Evolutionary conservation across 2,329 filamentous ascomycete species (phyloP).

Genomic region (Ceratocystis ficicola): DNA sequence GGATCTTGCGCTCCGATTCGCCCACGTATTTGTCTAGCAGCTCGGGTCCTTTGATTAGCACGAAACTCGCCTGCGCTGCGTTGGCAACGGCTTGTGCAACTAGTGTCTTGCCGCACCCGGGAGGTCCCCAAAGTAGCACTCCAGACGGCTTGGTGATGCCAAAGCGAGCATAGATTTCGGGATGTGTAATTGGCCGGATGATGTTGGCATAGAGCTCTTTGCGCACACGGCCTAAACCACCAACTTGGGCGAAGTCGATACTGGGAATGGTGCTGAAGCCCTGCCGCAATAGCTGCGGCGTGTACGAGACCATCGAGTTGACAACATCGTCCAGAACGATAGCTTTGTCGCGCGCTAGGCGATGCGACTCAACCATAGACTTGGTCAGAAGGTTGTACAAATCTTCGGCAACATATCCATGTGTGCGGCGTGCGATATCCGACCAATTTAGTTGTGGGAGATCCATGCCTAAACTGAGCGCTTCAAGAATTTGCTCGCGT

Average conservation of each 20-base stretch:
- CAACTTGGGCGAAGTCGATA: constrained; percentile 87
- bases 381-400: constrained; percentile 50
- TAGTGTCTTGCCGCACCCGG: constrained; percentile 91
- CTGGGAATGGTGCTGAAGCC: constrained; percentile 90
- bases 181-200: constrained; percentile 75
- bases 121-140: constrained; percentile 89
- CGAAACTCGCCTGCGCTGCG: constrained; percentile 93
- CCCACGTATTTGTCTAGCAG: constrained; percentile 96
- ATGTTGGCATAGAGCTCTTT: constrained; percentile 75
- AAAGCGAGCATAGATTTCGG: constrained; percentile 61
- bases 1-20: constrained; percentile 84
- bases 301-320: constrained; percentile 52
- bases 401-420: constrained; percentile 88
- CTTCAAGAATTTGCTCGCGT: constrained; percentile 64
- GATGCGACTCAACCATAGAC: constrained; percentile 27
- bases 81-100: constrained; percentile 94
- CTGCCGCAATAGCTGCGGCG: constrained; percentile 63
- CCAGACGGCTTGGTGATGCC: constrained; percentile 74
- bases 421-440: constrained; percentile 67
- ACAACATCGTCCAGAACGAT: constrained; percentile 48
- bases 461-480: constrained; percentile 53
- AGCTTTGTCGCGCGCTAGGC: constrained; percentile 8
- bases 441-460: constrained; percentile 59
- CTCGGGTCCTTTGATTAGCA: constrained; percentile 92
- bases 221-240: constrained; percentile 67